phyloP scores from a whole-genome alignment of 805 yeast genomes.

The Zygoascus bituminiphila region DNA sequence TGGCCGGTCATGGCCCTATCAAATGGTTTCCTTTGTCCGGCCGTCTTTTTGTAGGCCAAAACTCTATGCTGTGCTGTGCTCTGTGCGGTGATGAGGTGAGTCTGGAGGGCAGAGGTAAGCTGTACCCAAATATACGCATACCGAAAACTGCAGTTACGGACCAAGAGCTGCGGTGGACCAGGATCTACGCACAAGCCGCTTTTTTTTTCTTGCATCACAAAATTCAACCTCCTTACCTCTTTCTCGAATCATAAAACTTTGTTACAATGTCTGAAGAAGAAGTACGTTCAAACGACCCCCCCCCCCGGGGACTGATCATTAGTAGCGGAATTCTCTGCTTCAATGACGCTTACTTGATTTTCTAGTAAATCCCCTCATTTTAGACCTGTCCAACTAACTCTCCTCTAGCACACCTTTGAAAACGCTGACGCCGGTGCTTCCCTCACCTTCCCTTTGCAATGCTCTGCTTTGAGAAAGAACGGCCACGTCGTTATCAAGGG shows the following conservation, averaged over 20 bases:
- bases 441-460: slow-evolving; percentile 96
- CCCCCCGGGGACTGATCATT: neutral
- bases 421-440: slow-evolving; percentile 99
- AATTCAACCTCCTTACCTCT: slow-evolving; percentile 1
- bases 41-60: too few species aligned
- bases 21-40: too few species aligned
- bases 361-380: neutral
- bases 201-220: neutral
- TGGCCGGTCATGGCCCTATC: too few species aligned
- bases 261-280: slow-evolving; percentile 8
- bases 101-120: neutral
- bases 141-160: neutral
- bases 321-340: neutral
- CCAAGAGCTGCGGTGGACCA: neutral
- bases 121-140: neutral
- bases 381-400: neutral
- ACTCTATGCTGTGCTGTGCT: too few species aligned
- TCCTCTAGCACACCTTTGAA: slow-evolving; percentile 78
- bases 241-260: neutral
- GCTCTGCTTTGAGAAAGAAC: slow-evolving; percentile 99
- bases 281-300: slow-evolving; percentile 1
- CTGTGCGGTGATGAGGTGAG: too few species aligned
- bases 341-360: neutral
- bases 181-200: slow-evolving; percentile 3
- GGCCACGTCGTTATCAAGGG: slow-evolving; percentile 98